Evolutionary conservation across 106 monocot genomes (phyloP), one percentile per base, ranked within the genome.

Genomic region (Dendrobium officinale): DNA sequence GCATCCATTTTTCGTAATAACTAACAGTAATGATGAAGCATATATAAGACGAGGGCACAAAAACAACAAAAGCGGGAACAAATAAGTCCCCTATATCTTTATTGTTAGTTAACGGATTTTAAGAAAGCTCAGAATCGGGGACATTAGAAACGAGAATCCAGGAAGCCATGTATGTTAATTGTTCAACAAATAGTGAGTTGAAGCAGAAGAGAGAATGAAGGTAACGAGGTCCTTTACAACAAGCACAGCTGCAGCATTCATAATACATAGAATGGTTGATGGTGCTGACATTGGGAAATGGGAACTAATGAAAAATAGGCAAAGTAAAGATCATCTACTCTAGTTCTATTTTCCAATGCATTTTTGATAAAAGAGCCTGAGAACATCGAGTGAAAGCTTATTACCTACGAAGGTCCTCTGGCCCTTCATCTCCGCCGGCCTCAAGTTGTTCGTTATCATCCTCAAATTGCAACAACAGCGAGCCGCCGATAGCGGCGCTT

Each of bases 331-430:
- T 37, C 15, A 20, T 70, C 13, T 20, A 5, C 33, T 31, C 33
- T 1, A 37, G 70, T 70, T 70, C 0, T 27, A 70, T 31, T 13
- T 3, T 31, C 33, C 70, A 4, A 1, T 22, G 61, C n/a, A 6
- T 61, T 54, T 61, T 61, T 61, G n/a, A 24, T 61, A 61, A 61
- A 61, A n/a, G 3, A 61, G 5, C 4, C 61, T 0, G 4, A 37
- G 15, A 37, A 33, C 70, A 43, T 20, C 43, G 33, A 74, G 7
- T 19, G 6, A 20, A 74, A 43, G 4, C 19, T 18, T 74, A 15
- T 74, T 43, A 74, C 74, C 74, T 74, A 29, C 74, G 74, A 27
- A 74, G 74, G 42, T 74, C 42, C 40, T 74, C 74, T 5, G 74
- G 4, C 1, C 40, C 74, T 17, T 74, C 74, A 74, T 43, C 74